These are phyloP conservation scores for Eucalyptus erythrocorys DNA, from an alignment of 345 rosid genomes.

Conservation along the genomic window DNA sequence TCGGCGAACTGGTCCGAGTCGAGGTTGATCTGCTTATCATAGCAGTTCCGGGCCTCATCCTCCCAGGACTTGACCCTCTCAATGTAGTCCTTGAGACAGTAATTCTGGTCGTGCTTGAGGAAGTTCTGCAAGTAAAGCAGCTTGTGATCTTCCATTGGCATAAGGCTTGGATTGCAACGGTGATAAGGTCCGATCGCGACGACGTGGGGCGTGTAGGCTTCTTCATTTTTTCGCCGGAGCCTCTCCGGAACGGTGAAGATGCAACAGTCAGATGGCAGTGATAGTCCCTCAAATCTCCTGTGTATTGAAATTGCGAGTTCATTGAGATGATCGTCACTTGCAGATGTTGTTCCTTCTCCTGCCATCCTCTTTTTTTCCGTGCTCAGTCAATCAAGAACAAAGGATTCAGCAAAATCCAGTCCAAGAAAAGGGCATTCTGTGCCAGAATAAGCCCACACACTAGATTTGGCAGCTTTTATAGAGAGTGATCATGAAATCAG, in stretches of 20 bases:
- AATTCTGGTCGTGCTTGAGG: rapidly evolving
- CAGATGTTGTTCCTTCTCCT: background rate
- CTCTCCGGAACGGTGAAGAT: background rate
- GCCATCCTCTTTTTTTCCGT: background rate
- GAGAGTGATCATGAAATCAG: too few relatives aligned
- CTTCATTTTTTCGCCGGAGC: rapidly evolving
- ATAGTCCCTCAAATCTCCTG: background rate
- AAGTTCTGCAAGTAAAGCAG: background rate
- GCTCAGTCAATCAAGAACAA: background rate
- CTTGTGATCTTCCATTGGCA: background rate
- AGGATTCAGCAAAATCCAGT: background rate
- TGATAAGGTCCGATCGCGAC: background rate
- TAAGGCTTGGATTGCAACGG: rapidly evolving
- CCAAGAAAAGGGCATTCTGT: background rate
- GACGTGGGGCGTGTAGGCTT: rapidly evolving
- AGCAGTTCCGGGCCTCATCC: background rate
- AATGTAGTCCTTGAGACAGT: background rate
- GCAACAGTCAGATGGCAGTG: background rate
- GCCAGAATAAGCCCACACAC: background rate
- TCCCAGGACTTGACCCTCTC: background rate
- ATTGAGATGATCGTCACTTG: background rate
- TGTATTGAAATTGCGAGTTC: background rate
- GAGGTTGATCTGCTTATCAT: background rate
- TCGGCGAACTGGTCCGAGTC: rapidly evolving
- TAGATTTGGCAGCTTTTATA: background rate